phyloP scores from a whole-genome alignment of 371 early-diverging fungal species.

The Rhizopus sp. region DNA sequence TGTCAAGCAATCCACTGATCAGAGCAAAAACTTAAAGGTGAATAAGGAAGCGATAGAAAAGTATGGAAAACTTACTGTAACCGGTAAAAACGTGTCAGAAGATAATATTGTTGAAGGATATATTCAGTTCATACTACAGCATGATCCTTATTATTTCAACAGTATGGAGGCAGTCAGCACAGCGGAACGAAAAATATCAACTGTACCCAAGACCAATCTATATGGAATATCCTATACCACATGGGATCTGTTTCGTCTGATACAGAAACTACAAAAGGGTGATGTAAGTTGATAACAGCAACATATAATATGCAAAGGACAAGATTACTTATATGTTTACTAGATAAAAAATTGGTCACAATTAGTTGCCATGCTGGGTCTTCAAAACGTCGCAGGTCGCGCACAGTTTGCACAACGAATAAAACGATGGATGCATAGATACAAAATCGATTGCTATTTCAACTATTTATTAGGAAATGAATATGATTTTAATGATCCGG shows the following conservation, averaged over 20 bases:
- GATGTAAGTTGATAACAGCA: conserved; percentile 25
- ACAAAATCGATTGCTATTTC: conserved; percentile 45
- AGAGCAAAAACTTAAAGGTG: too few relatives aligned
- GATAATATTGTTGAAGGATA: too few relatives aligned
- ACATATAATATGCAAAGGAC: too few relatives aligned
- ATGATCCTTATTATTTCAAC: too few relatives aligned
- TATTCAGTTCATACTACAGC: too few relatives aligned
- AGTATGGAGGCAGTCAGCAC: too few relatives aligned
- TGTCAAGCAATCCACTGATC: too few relatives aligned
- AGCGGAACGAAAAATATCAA: too few relatives aligned
- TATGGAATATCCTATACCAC: conserved; percentile 28
- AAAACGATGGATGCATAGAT: conserved; percentile 49
- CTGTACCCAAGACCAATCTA: too few relatives aligned
- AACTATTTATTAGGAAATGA: conserved; percentile 43
- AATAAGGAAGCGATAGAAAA: too few relatives aligned
- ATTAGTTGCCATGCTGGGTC: conserved; percentile 37
- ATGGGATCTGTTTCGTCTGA: conserved; percentile 41
- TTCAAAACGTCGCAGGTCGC: conserved; percentile 33
- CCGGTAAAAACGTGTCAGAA: too few relatives aligned
- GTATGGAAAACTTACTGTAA: too few relatives aligned
- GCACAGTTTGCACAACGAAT: conserved; percentile 46
- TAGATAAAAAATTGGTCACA: conserved; percentile 51
- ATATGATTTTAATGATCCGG: conserved; percentile 26
- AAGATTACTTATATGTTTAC: not conserved
- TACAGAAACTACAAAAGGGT: conserved; percentile 36